Conservation (phyloP, 805 yeast genomes). For the Cyberlindnera xylosilytica region DNA sequence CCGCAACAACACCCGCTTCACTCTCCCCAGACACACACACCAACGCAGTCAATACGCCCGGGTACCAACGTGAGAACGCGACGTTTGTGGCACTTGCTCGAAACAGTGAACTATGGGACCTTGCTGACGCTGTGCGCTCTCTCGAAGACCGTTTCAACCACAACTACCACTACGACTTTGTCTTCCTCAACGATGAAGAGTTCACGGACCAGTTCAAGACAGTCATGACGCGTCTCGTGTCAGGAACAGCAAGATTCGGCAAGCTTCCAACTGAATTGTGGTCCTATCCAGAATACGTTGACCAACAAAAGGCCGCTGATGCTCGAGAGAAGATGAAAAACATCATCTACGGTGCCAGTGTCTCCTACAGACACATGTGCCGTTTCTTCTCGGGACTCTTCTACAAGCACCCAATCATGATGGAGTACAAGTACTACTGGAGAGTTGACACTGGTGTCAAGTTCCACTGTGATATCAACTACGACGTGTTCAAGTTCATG, state of each 20-base stretch:
- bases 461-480: slow-evolving; percentile 78
- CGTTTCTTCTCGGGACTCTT: slow-evolving; percentile 89
- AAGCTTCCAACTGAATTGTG: slow-evolving; percentile 80
- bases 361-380: slow-evolving; percentile 86
- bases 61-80: slow-evolving; percentile 54
- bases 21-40: not conserved
- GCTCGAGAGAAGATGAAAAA: slow-evolving; percentile 50
- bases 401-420: slow-evolving; percentile 70
- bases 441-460: slow-evolving; percentile 87
- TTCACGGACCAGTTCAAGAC: slow-evolving; percentile 79
- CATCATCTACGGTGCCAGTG: slow-evolving; percentile 63
- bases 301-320: slow-evolving; percentile 59
- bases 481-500: slow-evolving; percentile 82
- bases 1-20: not conserved
- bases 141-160: slow-evolving; percentile 88
- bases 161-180: slow-evolving; percentile 89
- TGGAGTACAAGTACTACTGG: slow-evolving; percentile 89
- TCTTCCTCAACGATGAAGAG: slow-evolving; percentile 83
- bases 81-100: slow-evolving; percentile 80
- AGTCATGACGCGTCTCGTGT: slow-evolving; percentile 61
- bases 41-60: not conserved
- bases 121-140: slow-evolving; percentile 64
- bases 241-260: slow-evolving; percentile 80
- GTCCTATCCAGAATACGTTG: slow-evolving; percentile 85
- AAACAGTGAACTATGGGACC: slow-evolving; percentile 62